phyloP scores from a whole-genome alignment of 441 rosid species.

The Theobroma grandiflorum region DNA sequence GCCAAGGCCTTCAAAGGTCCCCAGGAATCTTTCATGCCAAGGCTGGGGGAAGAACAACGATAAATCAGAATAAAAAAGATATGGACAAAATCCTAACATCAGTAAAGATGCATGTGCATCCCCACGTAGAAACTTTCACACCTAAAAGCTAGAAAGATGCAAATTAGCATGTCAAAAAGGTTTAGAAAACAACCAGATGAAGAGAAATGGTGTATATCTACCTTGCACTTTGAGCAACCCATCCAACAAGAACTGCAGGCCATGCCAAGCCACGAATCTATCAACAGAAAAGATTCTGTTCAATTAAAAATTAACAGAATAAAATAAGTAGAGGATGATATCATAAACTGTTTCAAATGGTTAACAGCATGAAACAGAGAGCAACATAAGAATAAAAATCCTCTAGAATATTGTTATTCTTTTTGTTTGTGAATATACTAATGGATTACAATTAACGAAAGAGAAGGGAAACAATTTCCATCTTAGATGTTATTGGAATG shows the following conservation, averaged over 20 bases:
- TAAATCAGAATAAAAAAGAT: slow-evolving; percentile 22
- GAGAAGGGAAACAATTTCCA: slow-evolving; percentile 2
- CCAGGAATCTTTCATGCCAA: slow-evolving; percentile 96
- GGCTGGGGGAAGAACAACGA: slow-evolving; percentile 51
- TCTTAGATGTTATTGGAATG: background rate
- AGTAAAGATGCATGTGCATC: background rate
- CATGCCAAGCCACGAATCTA: slow-evolving; percentile 71
- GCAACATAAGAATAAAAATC: background rate
- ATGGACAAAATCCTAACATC: background rate
- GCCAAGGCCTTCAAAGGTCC: slow-evolving; percentile 91
- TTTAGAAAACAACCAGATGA: background rate
- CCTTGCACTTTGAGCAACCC: slow-evolving; percentile 89
- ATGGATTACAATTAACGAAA: background rate
- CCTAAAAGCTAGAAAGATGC: background rate
- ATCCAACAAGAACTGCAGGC: slow-evolving; percentile 70
- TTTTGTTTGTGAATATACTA: background rate
- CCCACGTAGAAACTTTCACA: background rate
- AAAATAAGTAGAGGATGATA: background rate
- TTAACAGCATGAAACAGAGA: background rate
- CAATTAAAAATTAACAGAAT: background rate
- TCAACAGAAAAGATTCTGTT: slow-evolving; percentile 24
- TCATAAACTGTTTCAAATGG: background rate
- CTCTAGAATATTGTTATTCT: background rate
- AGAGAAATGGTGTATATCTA: slow-evolving; percentile 24
- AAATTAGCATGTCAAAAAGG: background rate